Evolutionary conservation across 2,329 filamentous ascomycete species (phyloP).

Genomic region (Neofusicoccum laricinum): DNA sequence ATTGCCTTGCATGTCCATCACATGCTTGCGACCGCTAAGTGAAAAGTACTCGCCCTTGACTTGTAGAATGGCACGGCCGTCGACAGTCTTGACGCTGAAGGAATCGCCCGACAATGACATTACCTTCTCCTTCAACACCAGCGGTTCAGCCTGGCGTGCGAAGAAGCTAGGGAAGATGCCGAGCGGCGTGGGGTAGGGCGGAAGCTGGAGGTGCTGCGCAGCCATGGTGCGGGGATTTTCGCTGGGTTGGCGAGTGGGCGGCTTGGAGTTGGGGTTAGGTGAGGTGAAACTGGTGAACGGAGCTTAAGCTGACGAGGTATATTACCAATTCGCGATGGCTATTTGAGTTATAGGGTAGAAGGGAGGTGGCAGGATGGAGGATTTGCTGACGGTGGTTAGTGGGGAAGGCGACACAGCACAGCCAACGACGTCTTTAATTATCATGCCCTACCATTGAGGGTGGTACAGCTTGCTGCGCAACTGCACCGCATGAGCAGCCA

Average conservation of each 20-base stretch:
- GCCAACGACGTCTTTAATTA: neutral
- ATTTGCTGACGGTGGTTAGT: neutral
- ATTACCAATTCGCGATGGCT: neutral
- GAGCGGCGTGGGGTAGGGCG: neutral
- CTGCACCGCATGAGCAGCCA: neutral
- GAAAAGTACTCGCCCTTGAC: constrained; percentile 56
- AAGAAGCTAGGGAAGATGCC: constrained; percentile 31
- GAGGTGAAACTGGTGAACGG: neutral
- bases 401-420: neutral
- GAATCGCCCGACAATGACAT: constrained; percentile 62
- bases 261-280: neutral
- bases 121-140: constrained; percentile 61
- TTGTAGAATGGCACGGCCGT: constrained; percentile 54
- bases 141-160: constrained; percentile 36
- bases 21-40: constrained; percentile 54
- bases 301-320: neutral
- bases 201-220: neutral
- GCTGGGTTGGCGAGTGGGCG: neutral
- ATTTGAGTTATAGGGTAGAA: neutral
- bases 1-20: constrained; percentile 52
- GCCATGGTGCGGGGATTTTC: neutral
- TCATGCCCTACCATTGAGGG: neutral
- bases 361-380: neutral
- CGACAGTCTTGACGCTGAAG: constrained; percentile 59
- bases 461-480: neutral